Base-by-base conservation (phyloP, 495 filamentous ascomycete species). In the Jackrogersella multiformis region DNA sequence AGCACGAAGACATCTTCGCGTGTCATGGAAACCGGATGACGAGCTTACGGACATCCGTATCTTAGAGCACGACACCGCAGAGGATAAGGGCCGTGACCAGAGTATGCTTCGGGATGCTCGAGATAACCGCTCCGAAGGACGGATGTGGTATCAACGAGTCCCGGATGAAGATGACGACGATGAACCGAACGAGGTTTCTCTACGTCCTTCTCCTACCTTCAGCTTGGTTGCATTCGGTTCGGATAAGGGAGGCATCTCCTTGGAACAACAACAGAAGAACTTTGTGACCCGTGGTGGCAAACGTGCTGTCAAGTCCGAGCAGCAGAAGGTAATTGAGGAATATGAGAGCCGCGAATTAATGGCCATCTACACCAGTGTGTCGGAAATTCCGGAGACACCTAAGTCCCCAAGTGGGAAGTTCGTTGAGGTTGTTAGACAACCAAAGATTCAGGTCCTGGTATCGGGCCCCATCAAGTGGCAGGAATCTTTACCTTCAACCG, bases 311-410 rank as follows among this genome's bases (percentile, higher is more conserved):
- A 74, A 78, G 0, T 93, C 89, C 7, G 79, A 85, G 0, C 88
- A 96, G 72, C 88, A 88, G 58, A 80, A 84, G 36, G 80, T 81
- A 4, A 92, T 92, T 72, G 83, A 89, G 26, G 83, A 88, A 51
- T 87, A 91, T 7, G 94, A 96, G 76, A 79, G 82, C 18, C 88
- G 82, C n/a, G 93, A 91, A 21, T 84, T 97, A 30, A 92, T 96
- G 87, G 90, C 89, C 4, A 86, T 93, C 61, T 95, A 97, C 70
- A 85, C 89, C 1, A 87, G 87, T 53, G 75, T 79, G 32, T 84
- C 84, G 5, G 93, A 96, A 69, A 89, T 96, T 61, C 94, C 94
- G 4, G 79, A 87, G 1, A 87, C 89, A 0, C 90, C 94, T 1
- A 86, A 88, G 56, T 94, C 96, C 53, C 92, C 93, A 2, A 74